Base-by-base conservation (phyloP, 495 filamentous ascomycete species). In the Mytilinidion resinicola region DNA sequence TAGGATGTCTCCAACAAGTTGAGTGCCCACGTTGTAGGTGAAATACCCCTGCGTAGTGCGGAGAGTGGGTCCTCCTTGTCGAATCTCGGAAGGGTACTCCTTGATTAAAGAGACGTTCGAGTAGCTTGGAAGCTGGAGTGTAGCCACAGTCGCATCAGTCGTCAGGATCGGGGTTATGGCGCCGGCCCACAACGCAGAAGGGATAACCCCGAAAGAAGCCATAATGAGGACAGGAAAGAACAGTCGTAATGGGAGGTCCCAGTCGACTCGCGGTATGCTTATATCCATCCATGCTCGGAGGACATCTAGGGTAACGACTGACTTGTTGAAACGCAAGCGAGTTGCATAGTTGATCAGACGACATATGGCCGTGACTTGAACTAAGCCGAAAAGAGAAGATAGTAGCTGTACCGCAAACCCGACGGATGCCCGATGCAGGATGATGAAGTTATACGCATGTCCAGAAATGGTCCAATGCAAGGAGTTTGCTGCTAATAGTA, bases 131-230 rank as follows among this genome's bases (percentile, higher is more conserved):
- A 73, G 20, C n/a, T 39, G 33, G 10, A 64, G 53, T 4, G 19
- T 57, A 9, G 47, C 53, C 0, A 63, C 36, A 0, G 59, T 59
- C 9, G 46, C 52, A 1, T 56, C 52, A 10, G 51, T 36, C 12
- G 30, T 15, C 11, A 56, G 54, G 8, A 69, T 58, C 3, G 72
- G 71, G 0, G 72, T 74, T 10, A 71, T 63, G 9, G 72, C 69
- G 49, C 70, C 72, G 17, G 71, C 69, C 72, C 72, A 74, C 37
- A 74, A 47, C 15, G 70, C 66, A 39, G 70, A 55, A 8, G 71
- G 66, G 1, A 70, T 36, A 6, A 71, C 36, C 37, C 53, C 56
- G 12, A 66, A 35, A 47, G 66, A 61, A n/a, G 66, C 41, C 1
- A 66, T 21, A 1, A 69, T 57, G 11, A 65, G n/a, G 12, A 62